Base-by-base conservation (phyloP, 1,139 yeast species). In the Kazachstania sp. region DNA sequence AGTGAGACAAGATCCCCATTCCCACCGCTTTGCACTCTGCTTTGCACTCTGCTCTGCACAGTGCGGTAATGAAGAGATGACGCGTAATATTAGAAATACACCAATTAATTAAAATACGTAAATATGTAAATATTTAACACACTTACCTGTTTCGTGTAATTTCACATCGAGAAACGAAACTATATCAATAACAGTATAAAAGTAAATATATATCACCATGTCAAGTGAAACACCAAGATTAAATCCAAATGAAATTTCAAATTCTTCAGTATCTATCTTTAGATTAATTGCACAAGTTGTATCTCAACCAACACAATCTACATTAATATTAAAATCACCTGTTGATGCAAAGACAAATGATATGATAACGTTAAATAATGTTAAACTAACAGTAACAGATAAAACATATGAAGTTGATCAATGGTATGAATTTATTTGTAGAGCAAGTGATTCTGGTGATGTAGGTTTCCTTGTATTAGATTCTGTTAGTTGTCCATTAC, bases 371-470 rank as follows among this genome's bases (percentile, higher is more conserved):
- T 50, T 63, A 41, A 49, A 51, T 19, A 54, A 59, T 37, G 63
- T 62, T 6, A 53, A 60, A 30, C 56, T 61, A 3, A 54, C 64
- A 1, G 45, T 49, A 3, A 52, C 53, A 46, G 54, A 51, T 30
- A 53, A 51, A 42, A 55, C 56, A 34, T 61, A 61, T 34, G 63
- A 56, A 28, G 44, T 51, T 0, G 65, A 54, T 20, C 44, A 53
- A 18, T 63, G 66, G 66, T 62, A 61, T 45, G 67, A 63, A 50
- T 60, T 63, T 45, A 61, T 63, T 3, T 63, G 67, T 41, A 52
- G 66, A 45, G 52, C 59, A 4, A 59, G 58, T 45, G 67, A 63
- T 49, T 53, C 56, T 34, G 67, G 67, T 19, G 67, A 63, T 34
- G 54, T 52, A 9, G 67, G 64, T 15, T 60, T 63, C 42, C 46